phyloP scores from a whole-genome alignment of 2,329 filamentous ascomycete genomes.

The Truncatella angustata region DNA sequence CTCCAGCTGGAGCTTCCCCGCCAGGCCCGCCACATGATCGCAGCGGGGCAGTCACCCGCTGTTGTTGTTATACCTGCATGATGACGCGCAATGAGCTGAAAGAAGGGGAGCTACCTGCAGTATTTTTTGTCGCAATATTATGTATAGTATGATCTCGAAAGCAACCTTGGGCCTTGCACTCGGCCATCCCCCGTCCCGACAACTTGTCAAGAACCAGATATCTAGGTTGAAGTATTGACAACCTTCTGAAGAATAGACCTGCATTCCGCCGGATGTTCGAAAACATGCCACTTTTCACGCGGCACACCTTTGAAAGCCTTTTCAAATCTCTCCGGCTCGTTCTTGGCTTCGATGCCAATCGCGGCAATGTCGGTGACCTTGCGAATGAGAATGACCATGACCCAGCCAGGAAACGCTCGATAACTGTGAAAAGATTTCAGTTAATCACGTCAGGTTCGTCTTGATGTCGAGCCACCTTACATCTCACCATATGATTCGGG shows the following conservation, averaged over 20 bases:
- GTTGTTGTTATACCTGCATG: too few relatives aligned
- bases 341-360: conserved; percentile 69
- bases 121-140: too few relatives aligned
- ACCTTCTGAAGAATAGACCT: conserved; percentile 34
- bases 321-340: conserved; percentile 73
- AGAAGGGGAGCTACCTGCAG: too few relatives aligned
- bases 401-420: conserved; percentile 69
- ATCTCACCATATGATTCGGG: conserved; percentile 86
- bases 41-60: too few relatives aligned
- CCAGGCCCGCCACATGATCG: too few relatives aligned
- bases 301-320: conserved; percentile 78
- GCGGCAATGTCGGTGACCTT: conserved; percentile 75
- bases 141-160: too few relatives aligned
- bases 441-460: not conserved
- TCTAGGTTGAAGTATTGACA: not conserved
- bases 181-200: too few relatives aligned
- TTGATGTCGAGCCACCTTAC: conserved; percentile 36
- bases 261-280: conserved; percentile 72
- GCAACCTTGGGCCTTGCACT: too few relatives aligned
- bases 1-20: too few relatives aligned
- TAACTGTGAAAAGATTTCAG: conserved; percentile 46
- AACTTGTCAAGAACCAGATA: too few relatives aligned
- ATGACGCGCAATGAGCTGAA: too few relatives aligned
- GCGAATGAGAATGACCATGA: conserved; percentile 80
- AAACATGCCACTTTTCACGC: conserved; percentile 72